These are phyloP conservation scores for Tuctoria greenei DNA, from an alignment of 176 grass and related monocot species.

Conservation along the genomic window DNA sequence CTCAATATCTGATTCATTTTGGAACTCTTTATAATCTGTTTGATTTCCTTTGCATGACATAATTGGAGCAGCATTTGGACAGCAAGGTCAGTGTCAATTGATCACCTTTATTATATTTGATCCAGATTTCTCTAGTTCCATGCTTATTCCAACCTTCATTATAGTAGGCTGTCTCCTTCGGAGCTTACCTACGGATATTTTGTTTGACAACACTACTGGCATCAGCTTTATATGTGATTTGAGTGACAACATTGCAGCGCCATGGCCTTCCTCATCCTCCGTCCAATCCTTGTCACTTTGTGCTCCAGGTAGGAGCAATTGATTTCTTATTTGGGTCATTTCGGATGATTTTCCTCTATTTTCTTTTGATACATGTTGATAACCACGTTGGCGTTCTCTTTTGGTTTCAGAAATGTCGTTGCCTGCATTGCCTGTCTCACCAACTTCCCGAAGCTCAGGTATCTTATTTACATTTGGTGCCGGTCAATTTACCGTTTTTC, in stretches of 20 bases:
- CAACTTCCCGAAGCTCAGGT: slow-evolving; percentile 71
- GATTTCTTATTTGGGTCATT: neutral
- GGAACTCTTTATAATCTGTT: slow-evolving; percentile 47
- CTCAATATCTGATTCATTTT: slow-evolving; percentile 24
- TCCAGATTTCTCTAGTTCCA: slow-evolving; percentile 5
- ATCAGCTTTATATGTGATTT: slow-evolving; percentile 97
- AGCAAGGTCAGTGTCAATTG: slow-evolving; percentile 71
- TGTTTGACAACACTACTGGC: slow-evolving; percentile 78
- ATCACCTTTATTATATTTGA: slow-evolving; percentile 30
- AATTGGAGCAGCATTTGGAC: slow-evolving; percentile 73
- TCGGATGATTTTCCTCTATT: neutral
- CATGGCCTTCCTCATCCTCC: slow-evolving; percentile 95
- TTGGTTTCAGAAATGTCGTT: slow-evolving; percentile 90
- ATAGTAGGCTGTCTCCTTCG: slow-evolving; percentile 84
- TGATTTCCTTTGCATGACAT: slow-evolving; percentile 21
- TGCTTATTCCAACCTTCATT: slow-evolving; percentile 24
- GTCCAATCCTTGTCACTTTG: slow-evolving; percentile 91
- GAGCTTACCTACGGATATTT: slow-evolving; percentile 89
- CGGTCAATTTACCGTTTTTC: neutral
- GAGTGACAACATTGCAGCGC: slow-evolving; percentile 95
- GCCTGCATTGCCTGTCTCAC: slow-evolving; percentile 75
- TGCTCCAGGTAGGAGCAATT: slow-evolving; percentile 63
- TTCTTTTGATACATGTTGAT: neutral
- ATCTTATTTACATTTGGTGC: slow-evolving; percentile 16
- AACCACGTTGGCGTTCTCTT: slow-evolving; percentile 16